Evolutionary conservation across 2,329 filamentous ascomycete species (phyloP).

Genomic region (Colletotrichum lini): DNA sequence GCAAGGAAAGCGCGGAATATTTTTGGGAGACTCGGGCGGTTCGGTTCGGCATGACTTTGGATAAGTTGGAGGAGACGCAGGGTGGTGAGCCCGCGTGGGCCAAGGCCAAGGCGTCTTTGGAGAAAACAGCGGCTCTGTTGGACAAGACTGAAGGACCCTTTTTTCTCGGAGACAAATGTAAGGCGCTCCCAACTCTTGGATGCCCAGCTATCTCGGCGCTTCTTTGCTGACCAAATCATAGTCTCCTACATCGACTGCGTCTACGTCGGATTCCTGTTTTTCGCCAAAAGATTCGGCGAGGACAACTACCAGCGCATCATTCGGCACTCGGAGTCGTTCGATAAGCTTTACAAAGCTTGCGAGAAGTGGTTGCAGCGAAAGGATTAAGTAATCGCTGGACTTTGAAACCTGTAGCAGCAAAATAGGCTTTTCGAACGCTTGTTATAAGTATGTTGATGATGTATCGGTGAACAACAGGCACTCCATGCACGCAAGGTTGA

Average conservation of each 20-base stretch:
- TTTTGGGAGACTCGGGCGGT: constrained; percentile 68
- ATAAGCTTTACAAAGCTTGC: constrained; percentile 32
- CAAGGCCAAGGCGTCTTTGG: constrained; percentile 54
- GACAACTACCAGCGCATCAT: constrained; percentile 56
- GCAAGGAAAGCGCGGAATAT: constrained; percentile 64
- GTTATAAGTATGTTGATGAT: too few relatives aligned
- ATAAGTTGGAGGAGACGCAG: constrained; percentile 61
- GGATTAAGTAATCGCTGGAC: not conserved
- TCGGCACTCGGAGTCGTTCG: constrained; percentile 36
- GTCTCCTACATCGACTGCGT: constrained; percentile 70
- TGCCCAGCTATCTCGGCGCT: too few relatives aligned
- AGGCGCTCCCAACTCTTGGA: constrained; percentile 44
- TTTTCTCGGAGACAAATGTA: constrained; percentile 68
- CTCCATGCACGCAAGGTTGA: not conserved
- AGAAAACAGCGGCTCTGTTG: constrained; percentile 60
- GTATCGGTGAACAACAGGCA: not conserved
- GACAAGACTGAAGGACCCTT: constrained; percentile 73
- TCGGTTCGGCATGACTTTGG: constrained; percentile 66
- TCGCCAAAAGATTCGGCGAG: constrained; percentile 55
- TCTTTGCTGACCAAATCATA: not conserved
- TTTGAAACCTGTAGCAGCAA: too few relatives aligned
- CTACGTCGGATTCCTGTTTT: constrained; percentile 64
- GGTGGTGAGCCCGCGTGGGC: constrained; percentile 67
- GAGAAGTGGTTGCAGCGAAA: constrained; percentile 28
- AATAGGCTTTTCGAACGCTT: not conserved